A percentile compares a stretch with the other conserved stretches of the same genome.
Conservation (phyloP, 176 grass and related monocot species). For the Phoenix dactylifera region DNA sequence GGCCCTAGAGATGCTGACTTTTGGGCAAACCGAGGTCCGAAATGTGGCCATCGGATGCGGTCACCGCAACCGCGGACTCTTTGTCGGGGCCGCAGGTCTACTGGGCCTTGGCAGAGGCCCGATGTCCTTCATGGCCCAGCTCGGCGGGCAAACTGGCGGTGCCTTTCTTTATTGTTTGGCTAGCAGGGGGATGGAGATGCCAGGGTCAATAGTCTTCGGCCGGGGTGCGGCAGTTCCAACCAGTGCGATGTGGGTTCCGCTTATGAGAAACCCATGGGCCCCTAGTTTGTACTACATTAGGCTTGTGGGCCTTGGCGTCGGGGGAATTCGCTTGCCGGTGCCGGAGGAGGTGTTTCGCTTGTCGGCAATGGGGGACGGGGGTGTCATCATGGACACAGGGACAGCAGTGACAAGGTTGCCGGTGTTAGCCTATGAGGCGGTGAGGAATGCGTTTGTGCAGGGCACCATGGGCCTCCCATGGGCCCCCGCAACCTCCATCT, state of each 20-base stretch:
- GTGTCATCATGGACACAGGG: constrained; percentile 83
- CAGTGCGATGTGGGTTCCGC: constrained; percentile 77
- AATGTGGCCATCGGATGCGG: constrained; percentile 83
- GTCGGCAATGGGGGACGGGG: constrained; percentile 50
- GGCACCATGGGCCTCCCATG: constrained; percentile 39
- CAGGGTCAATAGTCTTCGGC: constrained; percentile 60
- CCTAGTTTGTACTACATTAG: constrained; percentile 90
- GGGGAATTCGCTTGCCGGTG: constrained; percentile 37
- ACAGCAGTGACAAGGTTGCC: constrained; percentile 66
- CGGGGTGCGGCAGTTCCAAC: constrained; percentile 55
- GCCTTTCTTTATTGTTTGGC: constrained; percentile 86
- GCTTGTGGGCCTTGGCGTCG: constrained; percentile 62
- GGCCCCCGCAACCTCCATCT: constrained; percentile 37
- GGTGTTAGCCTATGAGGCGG: constrained; percentile 38
- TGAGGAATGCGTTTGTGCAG: constrained; percentile 42
- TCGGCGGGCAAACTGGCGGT: constrained; percentile 54
- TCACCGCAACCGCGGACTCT: constrained; percentile 75
- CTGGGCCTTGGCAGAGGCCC: constrained; percentile 86
- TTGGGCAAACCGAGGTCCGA: constrained; percentile 33
- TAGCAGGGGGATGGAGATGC: constrained; percentile 27
- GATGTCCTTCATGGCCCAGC: constrained; percentile 73
- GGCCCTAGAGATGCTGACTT: constrained; percentile 74
- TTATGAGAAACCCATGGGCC: constrained; percentile 49
- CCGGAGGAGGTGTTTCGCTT: constrained; percentile 53
- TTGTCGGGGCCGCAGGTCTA: constrained; percentile 47